These are phyloP conservation scores for Pyronema omphalodes DNA, from an alignment of 495 filamentous ascomycete genomes.

Conservation along the genomic window DNA sequence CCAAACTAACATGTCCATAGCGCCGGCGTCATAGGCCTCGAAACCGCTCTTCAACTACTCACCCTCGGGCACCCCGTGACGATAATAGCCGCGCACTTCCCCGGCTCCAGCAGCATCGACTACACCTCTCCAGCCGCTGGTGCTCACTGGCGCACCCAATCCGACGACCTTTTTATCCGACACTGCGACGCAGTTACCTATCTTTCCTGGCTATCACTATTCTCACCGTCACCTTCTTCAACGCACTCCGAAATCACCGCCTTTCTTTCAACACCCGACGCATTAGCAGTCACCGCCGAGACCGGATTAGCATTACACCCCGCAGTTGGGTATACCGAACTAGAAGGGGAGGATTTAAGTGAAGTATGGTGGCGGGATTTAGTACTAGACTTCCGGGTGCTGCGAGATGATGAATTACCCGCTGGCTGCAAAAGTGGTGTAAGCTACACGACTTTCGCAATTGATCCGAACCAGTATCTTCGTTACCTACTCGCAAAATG, in stretches of 20 bases:
- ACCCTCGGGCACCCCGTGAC: conserved; percentile 28
- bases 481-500: conserved; percentile 11
- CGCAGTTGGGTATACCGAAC: conserved; percentile 9
- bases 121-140: conserved; percentile 12
- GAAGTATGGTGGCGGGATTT: conserved; percentile 18
- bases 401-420: conserved; percentile 8
- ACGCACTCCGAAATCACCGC: background rate
- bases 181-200: conserved; percentile 17
- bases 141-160: conserved; percentile 4
- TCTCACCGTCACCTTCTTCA: background rate
- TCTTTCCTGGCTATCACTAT: conserved; percentile 9
- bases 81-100: conserved; percentile 28
- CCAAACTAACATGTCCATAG: conserved; percentile 11
- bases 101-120: conserved; percentile 17
- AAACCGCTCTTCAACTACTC: conserved; percentile 30
- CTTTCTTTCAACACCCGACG: too few species aligned
- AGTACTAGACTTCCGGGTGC: conserved; percentile 7
- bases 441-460: conserved; percentile 16
- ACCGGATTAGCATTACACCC: conserved; percentile 1
- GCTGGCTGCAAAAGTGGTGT: conserved; percentile 9
- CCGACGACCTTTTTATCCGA: conserved; percentile 3
- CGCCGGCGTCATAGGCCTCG: conserved; percentile 33
- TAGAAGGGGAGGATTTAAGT: conserved; percentile 10
- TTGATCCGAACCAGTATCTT: conserved; percentile 17
- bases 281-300: background rate